Evolutionary conservation across 805 yeast species (phyloP), one percentile per base, ranked within the genome.

Genomic region (Teunomyces atbi): DNA sequence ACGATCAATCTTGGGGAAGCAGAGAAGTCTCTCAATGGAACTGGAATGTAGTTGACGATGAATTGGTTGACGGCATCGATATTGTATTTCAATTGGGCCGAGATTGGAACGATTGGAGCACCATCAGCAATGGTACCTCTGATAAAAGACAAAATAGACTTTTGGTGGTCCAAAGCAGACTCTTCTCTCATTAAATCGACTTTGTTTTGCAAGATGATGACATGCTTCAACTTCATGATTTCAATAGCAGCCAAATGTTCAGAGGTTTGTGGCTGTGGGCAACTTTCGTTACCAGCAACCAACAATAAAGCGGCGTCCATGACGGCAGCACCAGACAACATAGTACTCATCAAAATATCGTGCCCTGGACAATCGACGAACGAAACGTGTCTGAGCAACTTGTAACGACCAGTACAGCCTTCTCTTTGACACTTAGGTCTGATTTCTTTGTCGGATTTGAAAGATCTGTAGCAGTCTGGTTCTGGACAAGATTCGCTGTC

Each of bases 341-440:
- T 94, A 56, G 99, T 94, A 80, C 97, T 90, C 99, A 94, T 94
- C 69, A 94, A 84, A 76, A 94, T 95, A 78, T 94, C 99, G 87
- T 94, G 99, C 70, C 99, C 99, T 50, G 99, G 99, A 78, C 99
- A 95, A 78, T 94, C 99, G 51, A 95, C 99, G 62, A 95, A 95
- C 8, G 97, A 89, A 45, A 94, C 99, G 67, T 94, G 99, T 73
- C 99, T 89, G 36, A 90, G 83, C 58, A 94, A 79, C 60, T 81
- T 81, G 72, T 90, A 91, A 65, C 96, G 87, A 46, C 96, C 96
- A n/a, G 67, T 68, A 70, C 96, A 89, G 8, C 94, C 96, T 54
- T 84, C 84, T 58, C 89, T 82, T 62, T 85, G 86, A 73, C 97
- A 89, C 64, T 85, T 86, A 57, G 99, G 99, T 64, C 81, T 79